Percentiles rank a stretch among this genome's conserved stretches.
These are phyloP conservation scores for Russula olivacea DNA, from an alignment of 768 basidiomycete genomes.

Conservation along the genomic window DNA sequence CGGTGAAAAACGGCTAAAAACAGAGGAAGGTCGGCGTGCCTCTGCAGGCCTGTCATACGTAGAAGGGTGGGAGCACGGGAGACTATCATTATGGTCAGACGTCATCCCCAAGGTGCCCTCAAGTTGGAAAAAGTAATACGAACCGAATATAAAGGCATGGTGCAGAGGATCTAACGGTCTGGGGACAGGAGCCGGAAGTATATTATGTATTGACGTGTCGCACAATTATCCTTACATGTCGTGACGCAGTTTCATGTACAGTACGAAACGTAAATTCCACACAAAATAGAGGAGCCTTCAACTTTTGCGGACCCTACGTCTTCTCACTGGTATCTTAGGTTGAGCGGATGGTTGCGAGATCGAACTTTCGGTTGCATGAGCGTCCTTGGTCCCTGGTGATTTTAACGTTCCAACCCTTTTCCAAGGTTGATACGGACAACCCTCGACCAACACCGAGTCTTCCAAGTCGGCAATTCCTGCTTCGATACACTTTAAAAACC, in stretches of 20 bases:
- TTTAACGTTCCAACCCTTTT: constrained; percentile 36
- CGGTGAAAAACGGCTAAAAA: constrained; percentile 78
- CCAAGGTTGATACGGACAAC: constrained; percentile 42
- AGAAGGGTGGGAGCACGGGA: constrained; percentile 70
- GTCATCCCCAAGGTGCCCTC: constrained; percentile 68
- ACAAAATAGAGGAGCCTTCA: not conserved
- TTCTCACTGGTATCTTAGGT: not conserved
- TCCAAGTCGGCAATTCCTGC: constrained; percentile 37
- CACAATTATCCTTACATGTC: not conserved
- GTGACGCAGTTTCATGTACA: constrained; percentile 3
- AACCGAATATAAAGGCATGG: not conserved
- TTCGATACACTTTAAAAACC: constrained; percentile 39
- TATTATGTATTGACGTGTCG: constrained; percentile 16
- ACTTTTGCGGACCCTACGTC: constrained; percentile 7
- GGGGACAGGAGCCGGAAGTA: not conserved
- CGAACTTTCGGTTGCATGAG: constrained; percentile 36
- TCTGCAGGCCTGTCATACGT: constrained; percentile 63
- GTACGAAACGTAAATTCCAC: constrained; percentile 1
- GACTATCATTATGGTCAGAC: constrained; percentile 62
- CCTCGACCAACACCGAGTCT: constrained; percentile 33
- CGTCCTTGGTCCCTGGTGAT: constrained; percentile 20
- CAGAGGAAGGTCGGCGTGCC: constrained; percentile 58
- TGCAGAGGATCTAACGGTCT: not conserved
- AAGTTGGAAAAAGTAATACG: constrained; percentile 50
- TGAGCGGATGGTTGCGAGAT: constrained; percentile 19